Base-by-base conservation (phyloP, 306 rosid genomes). In the Prunus kanzakura region DNA sequence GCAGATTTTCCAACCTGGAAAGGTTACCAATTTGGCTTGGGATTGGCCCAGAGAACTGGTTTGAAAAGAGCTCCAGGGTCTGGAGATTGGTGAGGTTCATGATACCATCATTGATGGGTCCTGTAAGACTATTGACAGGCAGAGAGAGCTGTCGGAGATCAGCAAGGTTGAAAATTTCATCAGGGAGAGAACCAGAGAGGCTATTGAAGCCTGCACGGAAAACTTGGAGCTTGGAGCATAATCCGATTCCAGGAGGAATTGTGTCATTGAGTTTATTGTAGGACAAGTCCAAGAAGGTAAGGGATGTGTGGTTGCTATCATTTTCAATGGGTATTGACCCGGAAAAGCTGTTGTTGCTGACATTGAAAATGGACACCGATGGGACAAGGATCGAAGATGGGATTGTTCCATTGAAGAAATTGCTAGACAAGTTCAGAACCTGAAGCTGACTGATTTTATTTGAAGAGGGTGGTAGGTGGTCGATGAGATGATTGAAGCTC, bases 331-430 rank as follows among this genome's bases (percentile, higher is more conserved):
- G 57, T 52, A 52, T 3, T 0, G 1, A 18, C 3, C 57, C 9
- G 2, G 57, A 4, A 52, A 52, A 52, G 22, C 8, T 14, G 58
- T 52, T 52, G 2, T 14, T 14, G 58, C 58, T 52, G 10, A 52
- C 22, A 18, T 52, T 52, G 8, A 52, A 18, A 52, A 4, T 52
- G 22, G 78, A 2, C 15, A 10, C 16, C 69, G 81, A 89, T 81
- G 22, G 58, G 2, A 52, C 20, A 18, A 52, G 7, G 22, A 52
- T 14, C 8, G 10, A 52, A 52, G 75, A n/a, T 14, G 93, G 84
- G n/a, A 90, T 81, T 43, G 67, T 45, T n/a, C 27, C 23, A 7
- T 56, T 2, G 12, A 56, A 56, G 14, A n/a, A 20, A 8, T 56
- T 56, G 23, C 29, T 56, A 4, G 62, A 56, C 11, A n/a, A 56